A percentile compares a stretch with the other conserved stretches of the same genome.
Conservation (phyloP, 2,329 filamentous ascomycete genomes). For the Herpotrichia juniperi region DNA sequence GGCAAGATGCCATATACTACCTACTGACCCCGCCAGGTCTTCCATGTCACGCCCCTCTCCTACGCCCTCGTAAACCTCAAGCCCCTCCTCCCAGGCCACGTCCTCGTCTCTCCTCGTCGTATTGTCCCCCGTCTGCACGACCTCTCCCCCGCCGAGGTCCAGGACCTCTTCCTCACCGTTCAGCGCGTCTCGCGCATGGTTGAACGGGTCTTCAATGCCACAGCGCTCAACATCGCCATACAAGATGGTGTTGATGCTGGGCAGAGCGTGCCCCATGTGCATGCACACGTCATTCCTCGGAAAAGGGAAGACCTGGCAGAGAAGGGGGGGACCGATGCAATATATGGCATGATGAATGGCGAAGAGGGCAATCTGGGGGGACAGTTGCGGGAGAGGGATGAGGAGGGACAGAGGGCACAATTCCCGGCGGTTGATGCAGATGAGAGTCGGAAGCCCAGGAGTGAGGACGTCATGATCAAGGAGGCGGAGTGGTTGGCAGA, state of each 20-base stretch:
- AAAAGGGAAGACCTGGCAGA: slow-evolving; percentile 63
- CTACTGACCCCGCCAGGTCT: slow-evolving; percentile 67
- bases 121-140: slow-evolving; percentile 75
- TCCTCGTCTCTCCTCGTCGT: slow-evolving; percentile 81
- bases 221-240: slow-evolving; percentile 91
- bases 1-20: not conserved
- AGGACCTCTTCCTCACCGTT: slow-evolving; percentile 86
- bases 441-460: slow-evolving; percentile 67
- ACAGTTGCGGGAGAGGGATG: slow-evolving; percentile 65
- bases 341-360: slow-evolving; percentile 83
- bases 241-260: slow-evolving; percentile 91
- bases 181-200: slow-evolving; percentile 82
- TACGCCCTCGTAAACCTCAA: slow-evolving; percentile 96
- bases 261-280: slow-evolving; percentile 92
- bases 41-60: slow-evolving; percentile 77
- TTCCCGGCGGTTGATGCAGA: slow-evolving; percentile 77
- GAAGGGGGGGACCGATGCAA: slow-evolving; percentile 68
- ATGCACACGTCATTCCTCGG: slow-evolving; percentile 89
- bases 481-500: slow-evolving; percentile 74
- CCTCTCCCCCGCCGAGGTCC: slow-evolving; percentile 73
- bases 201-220: slow-evolving; percentile 64
- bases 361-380: slow-evolving; percentile 84
- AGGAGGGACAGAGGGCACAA: slow-evolving; percentile 52
- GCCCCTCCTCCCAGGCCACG: slow-evolving; percentile 89
- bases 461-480: slow-evolving; percentile 74